Percentiles rank a stretch among this genome's conserved stretches.
Conservation (phyloP, 208 protist species). For the Trypanosoma brucei region DNA sequence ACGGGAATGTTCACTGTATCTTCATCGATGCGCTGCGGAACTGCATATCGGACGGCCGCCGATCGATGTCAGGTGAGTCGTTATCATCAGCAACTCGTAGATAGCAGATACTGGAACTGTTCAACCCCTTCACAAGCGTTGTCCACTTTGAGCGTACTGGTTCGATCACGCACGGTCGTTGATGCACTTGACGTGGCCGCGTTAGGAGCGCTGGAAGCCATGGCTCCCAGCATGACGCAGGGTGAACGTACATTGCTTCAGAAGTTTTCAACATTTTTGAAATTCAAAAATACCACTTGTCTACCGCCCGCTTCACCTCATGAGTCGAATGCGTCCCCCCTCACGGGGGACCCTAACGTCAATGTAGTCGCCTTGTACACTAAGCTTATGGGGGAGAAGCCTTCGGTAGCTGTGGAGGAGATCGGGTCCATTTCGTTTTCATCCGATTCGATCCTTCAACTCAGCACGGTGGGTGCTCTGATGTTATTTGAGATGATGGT, state of each 20-base stretch:
- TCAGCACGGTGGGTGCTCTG: constrained; percentile 11
- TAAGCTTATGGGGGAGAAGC: constrained; percentile 9
- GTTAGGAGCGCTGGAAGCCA: constrained; percentile 29
- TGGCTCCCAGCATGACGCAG: constrained; percentile 56
- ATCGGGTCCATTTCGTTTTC: background rate
- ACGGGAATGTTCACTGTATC: constrained; percentile 13
- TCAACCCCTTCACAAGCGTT: constrained; percentile 60
- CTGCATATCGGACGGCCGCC: constrained; percentile 13
- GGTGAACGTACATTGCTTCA: constrained; percentile 40
- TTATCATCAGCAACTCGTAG: constrained; percentile 35
- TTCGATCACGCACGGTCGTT: constrained; percentile 46
- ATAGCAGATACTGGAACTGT: constrained; percentile 51
- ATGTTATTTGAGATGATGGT: constrained; percentile 28
- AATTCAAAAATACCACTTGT: constrained; percentile 10
- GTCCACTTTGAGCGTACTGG: constrained; percentile 42
- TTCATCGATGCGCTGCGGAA: background rate
- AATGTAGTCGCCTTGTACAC: constrained; percentile 21
- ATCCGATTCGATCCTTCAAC: constrained; percentile 6
- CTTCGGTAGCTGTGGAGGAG: background rate
- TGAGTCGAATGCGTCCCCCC: background rate
- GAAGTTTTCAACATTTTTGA: constrained; percentile 30
- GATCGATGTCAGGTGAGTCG: constrained; percentile 26
- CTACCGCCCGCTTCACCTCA: background rate
- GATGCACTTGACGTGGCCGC: constrained; percentile 46
- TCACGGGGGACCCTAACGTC: background rate